Base-by-base conservation (phyloP, 352 stramenopile species). In the Phytophthora meadii region DNA sequence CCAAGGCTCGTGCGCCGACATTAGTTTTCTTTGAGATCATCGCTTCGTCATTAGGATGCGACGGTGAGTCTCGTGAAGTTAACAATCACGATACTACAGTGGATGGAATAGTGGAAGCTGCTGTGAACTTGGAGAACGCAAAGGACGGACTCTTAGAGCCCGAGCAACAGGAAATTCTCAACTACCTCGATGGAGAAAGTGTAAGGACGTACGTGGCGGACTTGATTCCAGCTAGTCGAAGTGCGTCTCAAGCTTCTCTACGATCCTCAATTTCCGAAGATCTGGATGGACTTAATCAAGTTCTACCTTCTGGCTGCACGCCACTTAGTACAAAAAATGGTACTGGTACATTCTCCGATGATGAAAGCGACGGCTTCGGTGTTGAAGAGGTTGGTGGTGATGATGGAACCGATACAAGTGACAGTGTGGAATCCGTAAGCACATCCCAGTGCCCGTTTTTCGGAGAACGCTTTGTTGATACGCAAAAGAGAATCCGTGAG, bases 401-500 rank as follows among this genome's bases (percentile, higher is more conserved):
- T 3, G 45, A 56, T 41, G 48, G 22, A 14, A 65, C 48, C 0
- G 39, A 70, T 14, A 73, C 57, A 2, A 66, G 28, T 45, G 42
- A 65, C n/a, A 77, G 53, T n/a, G 65, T 58, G 22, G 39, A 57
- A 6, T 77, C 64, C 0, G 19, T 19, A 2, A 55, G 24, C 11
- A 72, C 61, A 17, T 70, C 49, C n/a, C 72, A 69, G 15, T 90
- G 76, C 30, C 70, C 61, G 9, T 81, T 75, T 65, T 84, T 88
- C 42, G 79, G 79, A 19, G 94, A 99, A 69, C 87, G 90, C 15
- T 98, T 97, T 85, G 86, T 81, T 15, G 88, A 93, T 24, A 98
- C 97, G 57, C 89, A 92, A 61, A 81, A 83, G 15, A 84, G 94
- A 14, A 83, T 98, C 32, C 81, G 81, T 24, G 71, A 80, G 25